Conservation (phyloP, 441 rosid species). For the Sinapis alba region DNA sequence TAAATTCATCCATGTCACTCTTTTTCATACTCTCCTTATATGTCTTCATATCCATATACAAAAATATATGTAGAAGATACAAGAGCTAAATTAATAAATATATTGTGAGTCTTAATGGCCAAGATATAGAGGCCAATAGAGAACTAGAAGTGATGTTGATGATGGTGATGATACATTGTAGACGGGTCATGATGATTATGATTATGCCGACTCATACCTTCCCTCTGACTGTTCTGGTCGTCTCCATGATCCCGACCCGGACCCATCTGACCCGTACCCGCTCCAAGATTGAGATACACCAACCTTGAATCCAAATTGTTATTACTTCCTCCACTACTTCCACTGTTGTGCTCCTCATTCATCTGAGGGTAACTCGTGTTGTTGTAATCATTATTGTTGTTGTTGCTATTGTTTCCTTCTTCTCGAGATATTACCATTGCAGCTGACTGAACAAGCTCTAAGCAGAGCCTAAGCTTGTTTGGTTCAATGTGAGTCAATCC, state of each 20-base stretch:
- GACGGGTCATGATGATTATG: conserved; percentile 41
- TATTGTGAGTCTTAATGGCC: conserved; percentile 28
- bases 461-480: conserved; percentile 89
- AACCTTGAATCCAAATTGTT: conserved; percentile 79
- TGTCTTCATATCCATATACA: conserved; percentile 24
- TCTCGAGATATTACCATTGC: conserved; percentile 94
- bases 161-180: conserved; percentile 77
- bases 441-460: conserved; percentile 96
- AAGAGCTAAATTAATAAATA: conserved; percentile 27
- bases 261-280: conserved; percentile 64
- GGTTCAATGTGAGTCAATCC: conserved; percentile 93
- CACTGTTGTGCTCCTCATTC: conserved; percentile 66
- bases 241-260: conserved; percentile 59
- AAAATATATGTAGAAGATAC: conserved; percentile 28
- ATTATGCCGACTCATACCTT: conserved; percentile 65
- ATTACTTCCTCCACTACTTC: conserved; percentile 62
- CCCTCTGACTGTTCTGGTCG: conserved; percentile 60
- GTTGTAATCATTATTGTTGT: conserved; percentile 47
- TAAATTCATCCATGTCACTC: conserved; percentile 34
- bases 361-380: conserved; percentile 60
- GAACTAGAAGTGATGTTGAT: conserved; percentile 48
- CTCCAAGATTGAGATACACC: conserved; percentile 92
- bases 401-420: conserved; percentile 69
- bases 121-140: conserved; percentile 25
- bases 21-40: conserved; percentile 31